These are phyloP conservation scores for Fonsecaea nubica DNA, from an alignment of 2,329 filamentous ascomycete species.

Conservation along the genomic window DNA sequence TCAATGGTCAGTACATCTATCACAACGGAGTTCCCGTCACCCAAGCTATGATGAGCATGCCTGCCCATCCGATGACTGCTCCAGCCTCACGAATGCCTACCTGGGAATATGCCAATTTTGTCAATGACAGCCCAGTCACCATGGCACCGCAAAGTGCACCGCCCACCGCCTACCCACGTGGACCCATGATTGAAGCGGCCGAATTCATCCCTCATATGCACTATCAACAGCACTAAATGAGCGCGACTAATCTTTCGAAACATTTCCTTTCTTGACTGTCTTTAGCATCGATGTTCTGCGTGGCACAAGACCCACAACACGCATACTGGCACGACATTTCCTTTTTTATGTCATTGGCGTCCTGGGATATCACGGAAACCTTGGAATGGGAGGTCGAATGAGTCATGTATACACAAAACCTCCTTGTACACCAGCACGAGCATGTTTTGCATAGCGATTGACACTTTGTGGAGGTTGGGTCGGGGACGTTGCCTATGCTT, in stretches of 20 bases:
- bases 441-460: constrained; percentile 37
- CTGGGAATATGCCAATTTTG: constrained; percentile 49
- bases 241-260: constrained; percentile 14
- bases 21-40: constrained; percentile 30
- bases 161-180: constrained; percentile 35
- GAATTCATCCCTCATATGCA: constrained; percentile 34
- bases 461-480: constrained; percentile 19
- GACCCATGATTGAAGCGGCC: constrained; percentile 25
- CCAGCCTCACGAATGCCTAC: constrained; percentile 44
- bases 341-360: constrained; percentile 23
- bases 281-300: constrained; percentile 31
- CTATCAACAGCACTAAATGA: constrained; percentile 31
- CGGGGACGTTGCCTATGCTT: constrained; percentile 14
- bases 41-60: constrained; percentile 33
- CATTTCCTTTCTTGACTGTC: constrained; percentile 36
- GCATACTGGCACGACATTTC: constrained; percentile 18
- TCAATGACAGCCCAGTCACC: constrained; percentile 42
- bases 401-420: constrained; percentile 34
- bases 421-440: constrained; percentile 34
- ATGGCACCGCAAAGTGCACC: constrained; percentile 41
- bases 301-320: constrained; percentile 17
- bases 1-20: constrained; percentile 34
- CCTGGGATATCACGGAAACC: constrained; percentile 13
- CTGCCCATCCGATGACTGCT: constrained; percentile 41
- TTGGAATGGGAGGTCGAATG: constrained; percentile 20